Evolutionary conservation across 495 filamentous ascomycete species (phyloP), one percentile per base, ranked within the genome.

Genomic region (Penicillium taxi): DNA sequence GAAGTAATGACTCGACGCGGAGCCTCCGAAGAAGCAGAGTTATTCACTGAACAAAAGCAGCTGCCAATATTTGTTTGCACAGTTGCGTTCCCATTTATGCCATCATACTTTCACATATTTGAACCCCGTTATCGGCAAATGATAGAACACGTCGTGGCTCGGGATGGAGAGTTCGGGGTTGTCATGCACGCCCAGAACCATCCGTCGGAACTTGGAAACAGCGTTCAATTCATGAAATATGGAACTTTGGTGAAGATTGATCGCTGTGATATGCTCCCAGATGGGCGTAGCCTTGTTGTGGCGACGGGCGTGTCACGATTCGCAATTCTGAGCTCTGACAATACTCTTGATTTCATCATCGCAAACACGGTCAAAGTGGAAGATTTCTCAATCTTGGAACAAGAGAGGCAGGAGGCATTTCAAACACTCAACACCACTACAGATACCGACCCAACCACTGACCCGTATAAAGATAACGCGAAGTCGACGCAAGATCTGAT

Each of bases 51-150:
- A 9, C 66, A 64, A 8, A 69, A 74, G 19, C 73, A 78, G 19
- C 70, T 80, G 9, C 78, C 88, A 1, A 61, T 96, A 2, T 94
- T 94, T 44, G 72, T 93, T 30, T 89, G 82, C 58, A 83, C 86
- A 3, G 60, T 90, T 3, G 74, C 82, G 0, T 89, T 87, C 42
- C 89, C 89, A 9, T 68, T 68, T 0, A 86, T 89, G 77, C 86
- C 84, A 1, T 86, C 81, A 1, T 88, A 87, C 45, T 62, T 96
- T 0, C 82, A 90, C 52, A 73, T 96, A n/a, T 94, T 94, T 55
- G 89, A 96, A 55, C 84, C 86, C 15, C 75, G 85, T 8, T 94
- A 94, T 56, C 77, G 85, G 3, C 70, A 93, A 6, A 90, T 94
- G 86, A 81, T 94, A 14, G 75, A 80, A 30, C 78, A 87, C 17